Base-by-base conservation (phyloP, 2,329 filamentous ascomycete genomes). In the Chalaropsis thielavioides region DNA sequence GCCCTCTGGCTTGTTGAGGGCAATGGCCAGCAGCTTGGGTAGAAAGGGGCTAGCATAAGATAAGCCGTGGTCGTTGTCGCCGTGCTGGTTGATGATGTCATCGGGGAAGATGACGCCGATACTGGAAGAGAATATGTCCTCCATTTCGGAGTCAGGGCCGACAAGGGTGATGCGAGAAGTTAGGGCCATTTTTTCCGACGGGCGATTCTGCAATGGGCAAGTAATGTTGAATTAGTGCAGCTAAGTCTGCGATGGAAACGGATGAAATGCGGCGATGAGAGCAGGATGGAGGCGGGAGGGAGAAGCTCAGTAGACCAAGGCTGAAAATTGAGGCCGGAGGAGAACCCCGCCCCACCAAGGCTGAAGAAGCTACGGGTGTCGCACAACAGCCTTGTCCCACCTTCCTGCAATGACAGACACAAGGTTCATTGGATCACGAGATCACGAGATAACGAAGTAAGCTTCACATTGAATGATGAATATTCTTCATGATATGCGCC, bases 101-200 rank as follows among this genome's bases (percentile, higher is more conserved):
- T 88, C 84, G 3, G 83, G 80, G 75, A 88, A 88, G 72, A 89
- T 81, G 68, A 84, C 78, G 68, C 81, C 82, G 0, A 88, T 79
- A 0, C 83, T 78, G 1, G 78, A 77, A 41, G 76, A 75, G 70
- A 89, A 79, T 69, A 81, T 80, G 72, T 87, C 84, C 73, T 87
- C 83, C 0, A 83, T 79, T 64, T 74, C 76, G 59, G 71, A 71
- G 65, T 68, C 68, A 3, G 73, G 73, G 27, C 74, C 75, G n/a
- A 70, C 67, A 49, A 72, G 69, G 27, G 71, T 69, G 63, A 74
- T 72, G 62, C 72, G 72, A 41, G 69, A 71, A 38, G 71, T 74
- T 56, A 84, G 76, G 3, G 78, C 74, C 79, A 83, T 82, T 56
- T 82, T 56, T 63, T 38, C 46, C 7, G 13, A 5, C 24, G 15